phyloP scores from a whole-genome alignment of 148 eudicot species.

The Dianthus caryophyllus region DNA sequence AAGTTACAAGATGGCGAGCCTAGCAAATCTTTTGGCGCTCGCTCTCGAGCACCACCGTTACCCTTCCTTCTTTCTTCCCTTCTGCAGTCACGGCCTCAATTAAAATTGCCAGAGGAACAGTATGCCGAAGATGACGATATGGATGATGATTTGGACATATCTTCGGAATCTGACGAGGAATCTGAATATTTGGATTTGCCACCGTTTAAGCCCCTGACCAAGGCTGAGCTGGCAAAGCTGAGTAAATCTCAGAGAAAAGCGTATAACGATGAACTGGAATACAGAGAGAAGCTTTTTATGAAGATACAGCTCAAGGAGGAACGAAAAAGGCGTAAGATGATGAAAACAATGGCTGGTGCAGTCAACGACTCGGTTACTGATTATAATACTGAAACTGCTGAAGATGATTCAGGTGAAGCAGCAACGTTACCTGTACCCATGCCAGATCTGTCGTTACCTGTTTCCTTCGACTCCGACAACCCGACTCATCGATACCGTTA shows the following conservation, averaged over 20 bases:
- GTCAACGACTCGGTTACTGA: slow-evolving; percentile 49
- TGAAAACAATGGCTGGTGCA: slow-evolving; percentile 74
- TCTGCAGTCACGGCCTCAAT: slow-evolving; percentile 78
- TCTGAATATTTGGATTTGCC: slow-evolving; percentile 87
- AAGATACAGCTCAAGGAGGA: slow-evolving; percentile 91
- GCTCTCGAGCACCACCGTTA: slow-evolving; percentile 72
- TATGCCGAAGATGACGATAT: slow-evolving; percentile 57
- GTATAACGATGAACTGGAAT: slow-evolving; percentile 81
- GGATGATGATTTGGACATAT: slow-evolving; percentile 67
- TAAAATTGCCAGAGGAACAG: slow-evolving; percentile 81
- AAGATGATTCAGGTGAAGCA: slow-evolving; percentile 63
- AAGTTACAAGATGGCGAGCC: slow-evolving; percentile 88
- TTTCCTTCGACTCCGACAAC: slow-evolving; percentile 88
- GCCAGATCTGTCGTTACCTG: slow-evolving; percentile 81
- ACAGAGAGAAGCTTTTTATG: slow-evolving; percentile 86
- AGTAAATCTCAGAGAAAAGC: slow-evolving; percentile 67
- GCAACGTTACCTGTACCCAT: slow-evolving; percentile 74
- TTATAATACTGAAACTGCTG: slow-evolving; percentile 37
- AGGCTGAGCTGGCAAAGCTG: slow-evolving; percentile 66
- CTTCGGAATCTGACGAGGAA: slow-evolving; percentile 65
- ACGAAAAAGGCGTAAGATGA: slow-evolving; percentile 51
- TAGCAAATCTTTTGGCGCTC: slow-evolving; percentile 55
- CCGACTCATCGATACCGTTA: slow-evolving; percentile 85
- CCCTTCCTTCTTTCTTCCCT: slow-evolving; percentile 91
- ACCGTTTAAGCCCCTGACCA: slow-evolving; percentile 71